These are phyloP conservation scores for Sclerotinia spermophila DNA, from an alignment of 2,329 filamentous ascomycete genomes.

Conservation along the genomic window DNA sequence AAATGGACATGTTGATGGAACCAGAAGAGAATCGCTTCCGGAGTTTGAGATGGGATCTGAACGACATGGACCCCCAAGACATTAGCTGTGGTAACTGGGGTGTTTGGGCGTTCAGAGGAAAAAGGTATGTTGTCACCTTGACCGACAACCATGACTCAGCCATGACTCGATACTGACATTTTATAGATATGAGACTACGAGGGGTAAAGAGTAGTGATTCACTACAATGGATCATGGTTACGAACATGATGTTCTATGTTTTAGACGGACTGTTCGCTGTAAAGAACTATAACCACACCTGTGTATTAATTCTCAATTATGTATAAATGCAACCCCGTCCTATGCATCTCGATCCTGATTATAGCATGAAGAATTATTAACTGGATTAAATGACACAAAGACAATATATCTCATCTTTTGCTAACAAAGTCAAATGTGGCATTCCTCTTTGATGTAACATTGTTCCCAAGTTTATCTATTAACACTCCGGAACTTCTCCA, in stretches of 20 bases:
- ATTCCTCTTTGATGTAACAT: background rate
- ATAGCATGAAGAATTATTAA: background rate
- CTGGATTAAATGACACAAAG: slow-evolving; percentile 1
- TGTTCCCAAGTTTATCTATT: background rate
- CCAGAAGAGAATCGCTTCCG: slow-evolving; percentile 93
- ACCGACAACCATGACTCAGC: background rate
- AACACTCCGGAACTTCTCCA: slow-evolving; percentile 28
- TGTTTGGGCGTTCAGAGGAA: slow-evolving; percentile 93
- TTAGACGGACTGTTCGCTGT: background rate
- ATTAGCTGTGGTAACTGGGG: slow-evolving; percentile 96
- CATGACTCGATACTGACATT: slow-evolving; percentile 18
- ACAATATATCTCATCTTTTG: background rate
- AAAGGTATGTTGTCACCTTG: slow-evolving; percentile 61
- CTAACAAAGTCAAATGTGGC: background rate
- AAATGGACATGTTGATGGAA: slow-evolving; percentile 87
- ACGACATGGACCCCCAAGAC: slow-evolving; percentile 91
- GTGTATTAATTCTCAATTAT: slow-evolving; percentile 2
- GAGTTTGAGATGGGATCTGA: slow-evolving; percentile 93
- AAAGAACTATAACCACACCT: background rate
- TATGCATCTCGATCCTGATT: background rate
- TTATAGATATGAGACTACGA: slow-evolving; percentile 37
- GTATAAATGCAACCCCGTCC: background rate
- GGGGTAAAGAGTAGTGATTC: slow-evolving; percentile 24
- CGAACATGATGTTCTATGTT: background rate
- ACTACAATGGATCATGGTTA: background rate